Percentiles rank a stretch among this genome's conserved stretches.
Evolutionary conservation across 768 basidiomycete species (phyloP).

Genomic region (Imleria badia): DNA sequence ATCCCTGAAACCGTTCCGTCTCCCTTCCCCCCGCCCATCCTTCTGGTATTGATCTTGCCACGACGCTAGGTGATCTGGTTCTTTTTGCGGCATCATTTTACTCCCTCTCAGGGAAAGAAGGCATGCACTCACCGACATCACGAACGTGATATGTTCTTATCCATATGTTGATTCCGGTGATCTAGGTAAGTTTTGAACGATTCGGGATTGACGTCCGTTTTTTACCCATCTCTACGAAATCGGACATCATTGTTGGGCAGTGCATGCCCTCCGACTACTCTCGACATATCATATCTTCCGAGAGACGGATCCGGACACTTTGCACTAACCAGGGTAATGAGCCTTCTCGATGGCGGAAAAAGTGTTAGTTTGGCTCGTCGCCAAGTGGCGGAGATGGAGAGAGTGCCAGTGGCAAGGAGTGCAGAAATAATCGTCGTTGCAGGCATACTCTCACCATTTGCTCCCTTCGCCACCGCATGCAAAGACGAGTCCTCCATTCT

Average conservation of each 20-base stretch:
- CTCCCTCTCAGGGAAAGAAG: no score
- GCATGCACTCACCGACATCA: constrained; percentile 25
- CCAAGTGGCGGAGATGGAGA: no score
- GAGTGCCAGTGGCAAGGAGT: no score
- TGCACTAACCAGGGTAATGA: constrained; percentile 67
- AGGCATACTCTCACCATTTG: no score
- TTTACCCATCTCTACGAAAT: not conserved
- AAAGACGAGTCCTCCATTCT: no score
- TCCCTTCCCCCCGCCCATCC: not conserved
- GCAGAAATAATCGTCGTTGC: no score
- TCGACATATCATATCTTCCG: constrained; percentile 76
- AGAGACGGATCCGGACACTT: constrained; percentile 74
- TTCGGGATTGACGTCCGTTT: not conserved
- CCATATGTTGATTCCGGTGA: constrained; percentile 19
- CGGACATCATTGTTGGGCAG: constrained; percentile 32
- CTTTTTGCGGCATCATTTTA: not conserved
- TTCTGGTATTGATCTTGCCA: not conserved
- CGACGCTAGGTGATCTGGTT: not conserved
- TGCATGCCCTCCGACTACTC: constrained; percentile 71
- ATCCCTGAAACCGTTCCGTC: constrained; percentile 5
- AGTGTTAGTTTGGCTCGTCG: no score
- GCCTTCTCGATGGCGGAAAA: constrained; percentile 68
- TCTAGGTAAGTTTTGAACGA: constrained; percentile 10
- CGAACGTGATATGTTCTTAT: constrained; percentile 19
- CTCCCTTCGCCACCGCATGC: no score